Conservation (phyloP, 176 grass and related monocot genomes). For the Juncus effusus region DNA sequence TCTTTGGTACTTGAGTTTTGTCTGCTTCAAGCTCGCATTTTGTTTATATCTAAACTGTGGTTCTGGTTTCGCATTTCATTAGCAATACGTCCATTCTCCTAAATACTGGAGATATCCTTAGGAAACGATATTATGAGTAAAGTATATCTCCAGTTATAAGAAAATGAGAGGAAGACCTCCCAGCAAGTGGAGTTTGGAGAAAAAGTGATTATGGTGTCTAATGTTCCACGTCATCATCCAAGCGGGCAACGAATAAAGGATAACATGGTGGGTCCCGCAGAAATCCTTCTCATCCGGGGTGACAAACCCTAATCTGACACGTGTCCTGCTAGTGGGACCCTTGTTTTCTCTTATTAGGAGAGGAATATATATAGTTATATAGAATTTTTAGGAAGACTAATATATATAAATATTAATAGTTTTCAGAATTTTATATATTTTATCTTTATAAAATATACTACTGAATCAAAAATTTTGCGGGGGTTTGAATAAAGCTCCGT, state of each 20-base stretch:
- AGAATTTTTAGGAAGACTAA: no score
- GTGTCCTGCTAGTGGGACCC: background rate
- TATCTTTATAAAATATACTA: no score
- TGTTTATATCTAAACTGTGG: background rate
- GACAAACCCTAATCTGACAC: conserved; percentile 8
- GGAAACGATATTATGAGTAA: no score
- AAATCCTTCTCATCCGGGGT: conserved; percentile 3
- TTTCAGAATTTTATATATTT: no score
- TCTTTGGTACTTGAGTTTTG: conserved; percentile 29
- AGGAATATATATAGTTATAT: no score
- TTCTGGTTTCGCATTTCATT: background rate
- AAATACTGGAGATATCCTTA: background rate
- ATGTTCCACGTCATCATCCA: conserved; percentile 15
- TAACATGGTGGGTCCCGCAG: conserved; percentile 24
- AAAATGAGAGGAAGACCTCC: no score
- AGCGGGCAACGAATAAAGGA: background rate
- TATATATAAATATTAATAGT: no score
- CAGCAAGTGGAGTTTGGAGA: no score
- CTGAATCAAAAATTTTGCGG: no score
- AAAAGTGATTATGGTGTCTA: background rate
- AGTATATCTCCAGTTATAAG: no score
- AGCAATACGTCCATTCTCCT: background rate
- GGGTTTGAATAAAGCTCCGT: no score
- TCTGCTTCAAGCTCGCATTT: background rate
- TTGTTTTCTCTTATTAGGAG: no score